Percentiles rank a stretch among this genome's conserved stretches.
These are phyloP conservation scores for Trypanosomatidae sp. DNA, from an alignment of 208 protist species.

Conservation along the genomic window DNA sequence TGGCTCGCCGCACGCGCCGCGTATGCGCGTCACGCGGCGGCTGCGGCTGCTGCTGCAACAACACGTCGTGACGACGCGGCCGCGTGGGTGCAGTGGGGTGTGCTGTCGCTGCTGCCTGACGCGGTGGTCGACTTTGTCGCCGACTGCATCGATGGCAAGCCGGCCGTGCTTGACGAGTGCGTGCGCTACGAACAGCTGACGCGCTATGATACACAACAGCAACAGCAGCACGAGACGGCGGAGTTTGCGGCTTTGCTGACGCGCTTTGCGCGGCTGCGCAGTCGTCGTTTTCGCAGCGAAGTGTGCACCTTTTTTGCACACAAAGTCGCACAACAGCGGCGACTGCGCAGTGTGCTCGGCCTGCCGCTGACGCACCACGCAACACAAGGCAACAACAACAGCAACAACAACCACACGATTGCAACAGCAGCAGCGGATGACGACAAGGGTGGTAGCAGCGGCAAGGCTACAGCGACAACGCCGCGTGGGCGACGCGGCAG, in stretches of 20 bases:
- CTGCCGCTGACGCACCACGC: conserved; percentile 20
- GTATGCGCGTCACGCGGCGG: conserved; percentile 28
- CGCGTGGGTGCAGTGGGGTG: conserved; percentile 14
- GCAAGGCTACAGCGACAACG: too few relatives aligned
- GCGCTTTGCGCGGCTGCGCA: conserved; percentile 12
- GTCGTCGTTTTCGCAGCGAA: conserved; percentile 64
- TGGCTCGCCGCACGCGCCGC: conserved; percentile 49
- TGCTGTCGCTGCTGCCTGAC: conserved; percentile 31
- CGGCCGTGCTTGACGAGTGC: conserved; percentile 7
- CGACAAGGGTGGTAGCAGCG: too few relatives aligned
- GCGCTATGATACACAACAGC: neutral
- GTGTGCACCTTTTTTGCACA: conserved; percentile 53
- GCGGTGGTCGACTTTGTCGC: conserved; percentile 34
- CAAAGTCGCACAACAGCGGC: conserved; percentile 36
- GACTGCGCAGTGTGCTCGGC: conserved; percentile 35
- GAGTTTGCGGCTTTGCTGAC: neutral
- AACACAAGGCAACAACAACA: too few relatives aligned
- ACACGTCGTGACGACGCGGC: neutral
- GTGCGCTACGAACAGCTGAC: conserved; percentile 14
- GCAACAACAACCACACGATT: too few relatives aligned
- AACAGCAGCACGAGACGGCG: neutral
- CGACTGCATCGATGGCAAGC: conserved; percentile 19
- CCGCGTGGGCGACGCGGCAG: too few relatives aligned
- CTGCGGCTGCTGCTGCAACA: neutral
- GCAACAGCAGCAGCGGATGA: too few relatives aligned